Evolutionary conservation across 305 asterid genomes (phyloP).

Genomic region (Fraxinus greggii): DNA sequence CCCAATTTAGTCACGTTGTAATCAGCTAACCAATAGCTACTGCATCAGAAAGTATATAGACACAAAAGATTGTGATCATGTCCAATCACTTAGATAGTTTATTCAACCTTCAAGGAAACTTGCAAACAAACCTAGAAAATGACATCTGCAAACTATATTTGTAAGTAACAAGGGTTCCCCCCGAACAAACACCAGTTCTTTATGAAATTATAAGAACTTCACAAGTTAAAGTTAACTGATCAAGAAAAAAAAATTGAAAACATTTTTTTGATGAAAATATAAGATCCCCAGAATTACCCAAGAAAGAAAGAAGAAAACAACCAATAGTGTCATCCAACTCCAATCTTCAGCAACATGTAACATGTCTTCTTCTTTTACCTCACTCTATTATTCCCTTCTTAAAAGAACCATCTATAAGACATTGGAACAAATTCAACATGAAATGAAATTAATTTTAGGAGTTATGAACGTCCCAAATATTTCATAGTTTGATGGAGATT

Average conservation of each 20-base stretch:
- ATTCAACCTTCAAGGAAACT: not conserved
- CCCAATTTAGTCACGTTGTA: not conserved
- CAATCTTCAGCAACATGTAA: not conserved
- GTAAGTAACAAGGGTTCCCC: not conserved
- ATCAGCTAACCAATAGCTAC: not conserved
- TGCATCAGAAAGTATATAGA: not conserved
- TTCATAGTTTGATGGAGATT: not conserved
- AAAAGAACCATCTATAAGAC: not conserved
- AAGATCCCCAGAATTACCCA: not conserved
- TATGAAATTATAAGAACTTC: not conserved
- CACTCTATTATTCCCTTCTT: not conserved
- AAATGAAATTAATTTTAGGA: not conserved
- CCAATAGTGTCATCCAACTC: not conserved
- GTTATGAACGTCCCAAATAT: not conserved
- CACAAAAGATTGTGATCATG: not conserved
- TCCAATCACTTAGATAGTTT: too few species aligned
- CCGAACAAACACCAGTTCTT: not conserved
- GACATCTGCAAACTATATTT: not conserved
- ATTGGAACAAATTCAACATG: not conserved
- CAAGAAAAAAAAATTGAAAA: not conserved
- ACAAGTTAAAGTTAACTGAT: not conserved
- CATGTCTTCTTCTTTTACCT: not conserved
- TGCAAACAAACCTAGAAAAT: not conserved
- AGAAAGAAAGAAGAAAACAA: not conserved
- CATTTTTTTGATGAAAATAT: not conserved